Evolutionary conservation across 257 asterid genomes (phyloP).

Genomic region (Forsythia suspensa): DNA sequence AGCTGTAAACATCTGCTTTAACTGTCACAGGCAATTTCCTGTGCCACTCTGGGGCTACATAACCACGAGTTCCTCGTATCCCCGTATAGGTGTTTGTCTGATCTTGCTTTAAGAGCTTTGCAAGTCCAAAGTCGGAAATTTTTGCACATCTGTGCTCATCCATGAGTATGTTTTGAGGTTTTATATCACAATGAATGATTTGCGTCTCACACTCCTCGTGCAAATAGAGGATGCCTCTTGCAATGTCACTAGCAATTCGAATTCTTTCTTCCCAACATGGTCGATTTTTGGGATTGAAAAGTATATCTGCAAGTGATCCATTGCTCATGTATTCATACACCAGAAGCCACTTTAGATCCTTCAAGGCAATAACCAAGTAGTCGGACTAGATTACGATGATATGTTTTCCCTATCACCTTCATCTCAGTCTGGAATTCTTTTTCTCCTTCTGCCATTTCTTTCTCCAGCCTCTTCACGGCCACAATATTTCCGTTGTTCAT

Average conservation of each 20-base stretch:
- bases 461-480: constrained; percentile 54
- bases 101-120: constrained; percentile 51
- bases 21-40: constrained; percentile 42
- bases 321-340: constrained; percentile 57
- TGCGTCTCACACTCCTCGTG: constrained; percentile 60
- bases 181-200: constrained; percentile 63
- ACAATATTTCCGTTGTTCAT: constrained; percentile 17
- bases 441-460: constrained; percentile 36
- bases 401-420: constrained; percentile 45
- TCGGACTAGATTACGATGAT: constrained; percentile 52
- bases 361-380: constrained; percentile 56
- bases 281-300: constrained; percentile 22
- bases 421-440: constrained; percentile 50
- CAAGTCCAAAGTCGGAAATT: constrained; percentile 60
- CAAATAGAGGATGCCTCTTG: constrained; percentile 53
- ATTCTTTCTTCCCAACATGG: constrained; percentile 40
- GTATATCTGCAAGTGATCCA: constrained; percentile 46
- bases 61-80: constrained; percentile 52
- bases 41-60: constrained; percentile 63
- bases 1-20: constrained; percentile 59
- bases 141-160: constrained; percentile 42
- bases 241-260: constrained; percentile 36
- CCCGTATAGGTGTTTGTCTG: constrained; percentile 47
- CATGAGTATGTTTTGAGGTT: constrained; percentile 64
- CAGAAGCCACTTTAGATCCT: constrained; percentile 39